A percentile compares a stretch with the other conserved stretches of the same genome.
Evolutionary conservation across 495 filamentous ascomycete genomes (phyloP).

Genomic region (Saxispiralis lemnorum): DNA sequence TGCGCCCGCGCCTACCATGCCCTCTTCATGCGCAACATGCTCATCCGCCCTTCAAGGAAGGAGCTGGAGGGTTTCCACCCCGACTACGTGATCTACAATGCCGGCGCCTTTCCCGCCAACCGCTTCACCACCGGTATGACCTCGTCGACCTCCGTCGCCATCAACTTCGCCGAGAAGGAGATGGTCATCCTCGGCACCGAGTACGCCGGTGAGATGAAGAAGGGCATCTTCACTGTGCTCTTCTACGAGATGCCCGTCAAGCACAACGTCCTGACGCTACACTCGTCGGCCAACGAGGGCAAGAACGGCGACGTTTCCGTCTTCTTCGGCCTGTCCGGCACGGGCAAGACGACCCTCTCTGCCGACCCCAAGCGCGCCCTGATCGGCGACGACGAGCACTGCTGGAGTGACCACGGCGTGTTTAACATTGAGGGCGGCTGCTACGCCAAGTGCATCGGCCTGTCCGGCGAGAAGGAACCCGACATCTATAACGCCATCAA

Average conservation of each 20-base stretch:
- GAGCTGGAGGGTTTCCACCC: conserved; percentile 95
- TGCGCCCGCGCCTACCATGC: conserved; percentile 98
- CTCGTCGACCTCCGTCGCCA: conserved; percentile 70
- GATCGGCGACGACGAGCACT: conserved; percentile 98
- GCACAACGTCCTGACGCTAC: conserved; percentile 95
- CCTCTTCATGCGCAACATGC: conserved; percentile 99
- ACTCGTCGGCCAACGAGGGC: conserved; percentile 86
- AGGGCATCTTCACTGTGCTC: conserved; percentile 96
- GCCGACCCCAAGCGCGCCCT: conserved; percentile 90
- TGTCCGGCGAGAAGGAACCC: conserved; percentile 93
- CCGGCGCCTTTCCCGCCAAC: conserved; percentile 95
- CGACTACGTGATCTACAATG: conserved; percentile 99
- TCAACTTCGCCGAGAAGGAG: conserved; percentile 81
- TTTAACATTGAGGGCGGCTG: conserved; percentile 99
- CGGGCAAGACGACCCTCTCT: conserved; percentile 94
- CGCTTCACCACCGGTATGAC: conserved; percentile 97
- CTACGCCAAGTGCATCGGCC: conserved; percentile 97
- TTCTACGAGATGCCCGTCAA: conserved; percentile 99
- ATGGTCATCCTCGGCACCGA: conserved; percentile 98
- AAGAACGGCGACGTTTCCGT: conserved; percentile 81
- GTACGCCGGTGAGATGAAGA: conserved; percentile 98
- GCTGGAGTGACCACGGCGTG: conserved; percentile 89
- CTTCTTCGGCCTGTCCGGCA: conserved; percentile 97
- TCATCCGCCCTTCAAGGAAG: conserved; percentile 77
- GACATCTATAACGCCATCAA: conserved; percentile 95